Percentiles rank a stretch among this genome's conserved stretches.
Evolutionary conservation across 345 rosid genomes (phyloP).

Genomic region (Dipteronia dyeriana): DNA sequence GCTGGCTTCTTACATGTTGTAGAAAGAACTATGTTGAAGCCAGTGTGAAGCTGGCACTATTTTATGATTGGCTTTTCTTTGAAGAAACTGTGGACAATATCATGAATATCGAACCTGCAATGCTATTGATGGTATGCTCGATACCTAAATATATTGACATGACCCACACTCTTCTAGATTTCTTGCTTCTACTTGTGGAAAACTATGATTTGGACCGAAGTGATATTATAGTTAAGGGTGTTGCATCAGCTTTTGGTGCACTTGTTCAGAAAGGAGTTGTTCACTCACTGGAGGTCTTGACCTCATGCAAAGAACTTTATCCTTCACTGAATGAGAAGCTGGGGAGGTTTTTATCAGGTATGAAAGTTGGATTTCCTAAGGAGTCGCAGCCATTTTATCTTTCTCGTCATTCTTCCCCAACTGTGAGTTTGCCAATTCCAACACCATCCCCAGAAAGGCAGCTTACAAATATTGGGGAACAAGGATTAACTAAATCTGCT

Average conservation of each 20-base stretch:
- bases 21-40: constrained; percentile 54
- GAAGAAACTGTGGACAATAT: constrained; percentile 63
- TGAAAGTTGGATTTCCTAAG: constrained; percentile 28
- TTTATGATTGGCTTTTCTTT: constrained; percentile 87
- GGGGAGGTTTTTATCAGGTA: constrained; percentile 37
- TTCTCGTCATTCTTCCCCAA: constrained; percentile 19
- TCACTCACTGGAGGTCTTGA: constrained; percentile 49
- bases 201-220: constrained; percentile 53
- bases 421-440: constrained; percentile 23
- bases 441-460: constrained; percentile 23
- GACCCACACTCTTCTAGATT: constrained; percentile 71
- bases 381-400: constrained; percentile 24
- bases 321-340: constrained; percentile 57
- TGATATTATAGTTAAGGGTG: constrained; percentile 47
- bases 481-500: constrained; percentile 21
- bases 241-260: constrained; percentile 52
- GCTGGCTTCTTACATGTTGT: constrained; percentile 66
- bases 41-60: constrained; percentile 66
- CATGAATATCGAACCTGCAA: constrained; percentile 93
- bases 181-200: constrained; percentile 69
- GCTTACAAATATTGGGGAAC: constrained; percentile 7
- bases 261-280: constrained; percentile 69
- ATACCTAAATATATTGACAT: constrained; percentile 62
- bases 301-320: constrained; percentile 42
- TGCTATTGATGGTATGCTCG: constrained; percentile 72